A percentile compares a stretch with the other conserved stretches of the same genome.
These are phyloP conservation scores for Fusarium brachygibbosum DNA, from an alignment of 2,329 filamentous ascomycete species.

Conservation along the genomic window DNA sequence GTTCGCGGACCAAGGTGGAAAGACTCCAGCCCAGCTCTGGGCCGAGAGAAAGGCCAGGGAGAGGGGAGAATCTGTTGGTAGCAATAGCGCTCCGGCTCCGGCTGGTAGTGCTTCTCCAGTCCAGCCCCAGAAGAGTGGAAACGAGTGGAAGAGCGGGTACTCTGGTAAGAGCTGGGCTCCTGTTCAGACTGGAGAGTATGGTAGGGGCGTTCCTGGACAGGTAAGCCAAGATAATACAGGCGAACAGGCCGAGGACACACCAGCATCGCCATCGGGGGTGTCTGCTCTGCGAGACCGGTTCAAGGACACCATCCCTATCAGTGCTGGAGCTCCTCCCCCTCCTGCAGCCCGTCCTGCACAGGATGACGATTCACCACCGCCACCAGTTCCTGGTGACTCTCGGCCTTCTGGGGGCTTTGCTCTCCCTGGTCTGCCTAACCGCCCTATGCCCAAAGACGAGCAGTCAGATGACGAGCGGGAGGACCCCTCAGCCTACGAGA, in stretches of 20 bases:
- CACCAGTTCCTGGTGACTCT: slow-evolving; percentile 63
- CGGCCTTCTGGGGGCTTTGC: slow-evolving; percentile 82
- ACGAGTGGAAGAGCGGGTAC: slow-evolving; percentile 91
- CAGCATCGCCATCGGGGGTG: slow-evolving; percentile 72
- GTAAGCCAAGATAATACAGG: slow-evolving; percentile 74
- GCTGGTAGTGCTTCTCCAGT: slow-evolving; percentile 64
- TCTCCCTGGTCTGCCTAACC: slow-evolving; percentile 80
- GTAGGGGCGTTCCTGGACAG: slow-evolving; percentile 68
- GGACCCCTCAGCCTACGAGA: slow-evolving; percentile 59
- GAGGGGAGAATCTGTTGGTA: slow-evolving; percentile 64
- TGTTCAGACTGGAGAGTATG: slow-evolving; percentile 77
- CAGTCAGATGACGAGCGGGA: slow-evolving; percentile 65
- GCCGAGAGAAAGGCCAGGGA: slow-evolving; percentile 95
- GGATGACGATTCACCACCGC: slow-evolving; percentile 64
- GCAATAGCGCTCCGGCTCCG: slow-evolving; percentile 53
- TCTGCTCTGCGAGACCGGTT: slow-evolving; percentile 85
- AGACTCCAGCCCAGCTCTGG: slow-evolving; percentile 97
- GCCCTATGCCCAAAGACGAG: slow-evolving; percentile 64
- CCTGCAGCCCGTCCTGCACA: slow-evolving; percentile 56
- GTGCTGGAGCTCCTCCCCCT: slow-evolving; percentile 58
- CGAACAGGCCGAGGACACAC: slow-evolving; percentile 63
- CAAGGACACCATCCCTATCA: slow-evolving; percentile 80
- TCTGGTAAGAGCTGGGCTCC: slow-evolving; percentile 89
- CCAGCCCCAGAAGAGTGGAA: slow-evolving; percentile 78
- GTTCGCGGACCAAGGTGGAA: slow-evolving; percentile 94